Evolutionary conservation across 257 asterid genomes (phyloP).

Genomic region (Solanum virginianum): DNA sequence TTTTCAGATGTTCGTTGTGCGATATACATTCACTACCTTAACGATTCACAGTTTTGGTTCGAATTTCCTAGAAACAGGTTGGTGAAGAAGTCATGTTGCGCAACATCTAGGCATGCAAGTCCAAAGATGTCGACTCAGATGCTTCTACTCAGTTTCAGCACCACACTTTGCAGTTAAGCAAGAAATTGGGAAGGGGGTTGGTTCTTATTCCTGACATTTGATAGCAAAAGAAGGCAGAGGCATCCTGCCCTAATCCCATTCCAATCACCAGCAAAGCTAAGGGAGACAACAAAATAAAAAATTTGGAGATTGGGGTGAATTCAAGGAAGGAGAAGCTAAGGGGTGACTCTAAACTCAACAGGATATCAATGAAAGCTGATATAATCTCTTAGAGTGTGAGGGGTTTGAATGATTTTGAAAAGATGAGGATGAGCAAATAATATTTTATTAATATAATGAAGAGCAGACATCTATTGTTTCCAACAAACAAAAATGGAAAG

Average conservation of each 20-base stretch:
- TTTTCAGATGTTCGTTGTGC: background rate
- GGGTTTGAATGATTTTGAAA: background rate
- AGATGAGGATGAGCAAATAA: background rate
- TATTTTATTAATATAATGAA: background rate
- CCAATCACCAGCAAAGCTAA: background rate
- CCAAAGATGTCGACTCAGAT: background rate
- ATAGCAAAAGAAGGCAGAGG: background rate
- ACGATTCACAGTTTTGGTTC: background rate
- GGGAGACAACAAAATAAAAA: background rate
- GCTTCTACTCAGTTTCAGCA: background rate
- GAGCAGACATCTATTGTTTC: background rate
- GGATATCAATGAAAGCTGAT: background rate
- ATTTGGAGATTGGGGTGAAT: background rate
- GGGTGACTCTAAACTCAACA: background rate
- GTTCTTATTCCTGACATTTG: background rate
- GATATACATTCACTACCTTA: background rate
- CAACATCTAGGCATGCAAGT: background rate
- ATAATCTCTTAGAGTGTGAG: background rate
- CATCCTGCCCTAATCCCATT: background rate
- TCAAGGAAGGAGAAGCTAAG: background rate
- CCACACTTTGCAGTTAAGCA: background rate
- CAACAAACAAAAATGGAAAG: background rate
- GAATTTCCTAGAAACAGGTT: background rate
- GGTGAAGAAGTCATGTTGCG: background rate
- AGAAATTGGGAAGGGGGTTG: background rate